A percentile compares a stretch with the other conserved stretches of the same genome.
phyloP scores from a whole-genome alignment of 116 monocot genomes.

The Cymodocea nodosa region DNA sequence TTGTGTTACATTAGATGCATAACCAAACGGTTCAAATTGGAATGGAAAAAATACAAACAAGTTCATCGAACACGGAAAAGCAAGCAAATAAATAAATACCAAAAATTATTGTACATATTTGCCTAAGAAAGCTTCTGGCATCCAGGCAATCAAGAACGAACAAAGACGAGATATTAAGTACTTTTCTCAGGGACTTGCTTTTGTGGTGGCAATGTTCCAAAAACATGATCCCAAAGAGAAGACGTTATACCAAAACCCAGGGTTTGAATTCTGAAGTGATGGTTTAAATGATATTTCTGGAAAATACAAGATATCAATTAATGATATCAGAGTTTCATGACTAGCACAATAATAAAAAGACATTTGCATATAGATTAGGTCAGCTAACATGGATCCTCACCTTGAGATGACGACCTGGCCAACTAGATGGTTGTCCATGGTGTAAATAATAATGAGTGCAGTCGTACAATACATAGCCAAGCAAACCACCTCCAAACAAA shows the following conservation, averaged over 20 bases:
- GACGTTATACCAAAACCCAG: constrained; percentile 59
- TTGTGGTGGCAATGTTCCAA: constrained; percentile 37
- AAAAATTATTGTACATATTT: too few species aligned
- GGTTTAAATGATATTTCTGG: constrained; percentile 51
- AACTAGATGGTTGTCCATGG: constrained; percentile 65
- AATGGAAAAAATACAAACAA: too few species aligned
- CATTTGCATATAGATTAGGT: neutral
- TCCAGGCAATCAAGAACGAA: neutral
- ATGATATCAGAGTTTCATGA: neutral
- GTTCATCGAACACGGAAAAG: too few species aligned
- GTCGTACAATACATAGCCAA: constrained; percentile 91
- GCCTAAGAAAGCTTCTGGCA: too few species aligned
- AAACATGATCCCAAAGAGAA: constrained; percentile 37
- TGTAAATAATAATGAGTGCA: constrained; percentile 96
- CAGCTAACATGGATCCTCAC: constrained; percentile 16
- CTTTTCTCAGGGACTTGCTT: neutral
- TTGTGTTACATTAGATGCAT: too few species aligned
- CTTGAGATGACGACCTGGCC: constrained; percentile 56
- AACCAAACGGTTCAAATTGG: too few species aligned
- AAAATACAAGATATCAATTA: neutral
- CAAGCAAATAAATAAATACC: too few species aligned
- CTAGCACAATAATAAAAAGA: neutral
- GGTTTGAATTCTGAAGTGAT: constrained; percentile 46
- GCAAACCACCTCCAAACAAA: constrained; percentile 64
- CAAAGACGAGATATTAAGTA: neutral